These are phyloP conservation scores for Herpetomonas tarakana DNA, from an alignment of 208 protist genomes.

Conservation along the genomic window DNA sequence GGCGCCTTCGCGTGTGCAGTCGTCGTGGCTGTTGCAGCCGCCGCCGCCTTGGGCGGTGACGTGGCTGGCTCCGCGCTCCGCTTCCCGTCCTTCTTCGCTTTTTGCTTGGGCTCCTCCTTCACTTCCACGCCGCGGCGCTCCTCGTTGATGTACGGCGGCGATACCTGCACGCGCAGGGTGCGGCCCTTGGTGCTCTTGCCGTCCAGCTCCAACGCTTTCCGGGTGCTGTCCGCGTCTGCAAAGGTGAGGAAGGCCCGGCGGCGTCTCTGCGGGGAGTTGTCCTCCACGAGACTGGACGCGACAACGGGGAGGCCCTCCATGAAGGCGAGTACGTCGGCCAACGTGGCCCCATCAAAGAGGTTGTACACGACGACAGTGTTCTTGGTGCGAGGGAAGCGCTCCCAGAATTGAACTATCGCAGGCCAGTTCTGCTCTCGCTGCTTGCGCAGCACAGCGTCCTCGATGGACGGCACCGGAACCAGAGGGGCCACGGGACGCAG, in stretches of 20 bases:
- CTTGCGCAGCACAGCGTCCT: conserved; percentile 73
- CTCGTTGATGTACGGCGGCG: conserved; percentile 66
- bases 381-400: conserved; percentile 47
- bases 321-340: conserved; percentile 55
- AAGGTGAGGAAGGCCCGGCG: conserved; percentile 79
- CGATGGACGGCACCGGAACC: conserved; percentile 65
- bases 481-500: conserved; percentile 72
- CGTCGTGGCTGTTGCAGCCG: no score
- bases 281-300: conserved; percentile 47
- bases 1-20: no score
- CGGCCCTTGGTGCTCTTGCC: conserved; percentile 79
- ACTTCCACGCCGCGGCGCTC: conserved; percentile 55
- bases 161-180: conserved; percentile 78
- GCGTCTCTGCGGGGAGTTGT: conserved; percentile 51
- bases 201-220: conserved; percentile 65
- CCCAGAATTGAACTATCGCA: conserved; percentile 70
- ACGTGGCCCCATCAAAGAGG: conserved; percentile 64
- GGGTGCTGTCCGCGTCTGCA: conserved; percentile 33
- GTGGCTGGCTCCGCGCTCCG: no score
- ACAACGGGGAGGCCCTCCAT: conserved; percentile 42
- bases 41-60: no score
- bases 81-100: no score
- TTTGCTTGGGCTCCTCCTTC: conserved; percentile 6
- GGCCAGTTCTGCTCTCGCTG: conserved; percentile 71
- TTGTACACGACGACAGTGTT: conserved; percentile 82